These are phyloP conservation scores for Allomyces javanicus DNA, from an alignment of 192 early-diverging fungal genomes.

Conservation along the genomic window DNA sequence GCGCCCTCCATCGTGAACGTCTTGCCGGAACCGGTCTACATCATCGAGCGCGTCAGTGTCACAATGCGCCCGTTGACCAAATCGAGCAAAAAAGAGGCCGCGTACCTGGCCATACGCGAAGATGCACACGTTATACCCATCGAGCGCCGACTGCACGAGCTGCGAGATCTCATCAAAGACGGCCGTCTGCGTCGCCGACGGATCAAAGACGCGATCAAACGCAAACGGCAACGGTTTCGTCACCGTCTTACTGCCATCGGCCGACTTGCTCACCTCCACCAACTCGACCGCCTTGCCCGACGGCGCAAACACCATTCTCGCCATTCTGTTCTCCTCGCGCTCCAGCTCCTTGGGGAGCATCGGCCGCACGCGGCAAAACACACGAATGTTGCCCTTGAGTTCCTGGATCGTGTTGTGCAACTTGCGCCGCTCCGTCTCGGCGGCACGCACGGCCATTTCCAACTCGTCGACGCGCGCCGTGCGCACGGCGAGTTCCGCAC, in stretches of 20 bases:
- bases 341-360: slow-evolving; percentile 12
- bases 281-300: background rate
- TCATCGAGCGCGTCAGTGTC: too few species aligned
- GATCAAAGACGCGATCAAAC: slow-evolving; percentile 72
- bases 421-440: slow-evolving; percentile 57
- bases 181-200: slow-evolving; percentile 40
- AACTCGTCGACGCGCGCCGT: slow-evolving; percentile 21
- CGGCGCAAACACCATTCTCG: slow-evolving; percentile 1
- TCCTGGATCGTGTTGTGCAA: slow-evolving; percentile 88
- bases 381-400: slow-evolving; percentile 90
- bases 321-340: background rate
- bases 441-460: slow-evolving; percentile 40
- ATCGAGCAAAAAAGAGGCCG: too few species aligned
- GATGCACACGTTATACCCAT: slow-evolving; percentile 93
- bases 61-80: too few species aligned
- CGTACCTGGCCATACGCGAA: slow-evolving; percentile 80
- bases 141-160: slow-evolving; percentile 82
- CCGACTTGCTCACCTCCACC: slow-evolving; percentile 10
- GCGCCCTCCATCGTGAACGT: slow-evolving; percentile 66
- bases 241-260: slow-evolving; percentile 24
- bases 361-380: slow-evolving; percentile 87
- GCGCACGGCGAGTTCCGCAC: slow-evolving; percentile 16
- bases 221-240: slow-evolving; percentile 50
- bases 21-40: slow-evolving; percentile 69
- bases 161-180: slow-evolving; percentile 92